These are phyloP conservation scores for Metarhizium rileyi DNA, from an alignment of 2,329 filamentous ascomycete species.

Conservation along the genomic window DNA sequence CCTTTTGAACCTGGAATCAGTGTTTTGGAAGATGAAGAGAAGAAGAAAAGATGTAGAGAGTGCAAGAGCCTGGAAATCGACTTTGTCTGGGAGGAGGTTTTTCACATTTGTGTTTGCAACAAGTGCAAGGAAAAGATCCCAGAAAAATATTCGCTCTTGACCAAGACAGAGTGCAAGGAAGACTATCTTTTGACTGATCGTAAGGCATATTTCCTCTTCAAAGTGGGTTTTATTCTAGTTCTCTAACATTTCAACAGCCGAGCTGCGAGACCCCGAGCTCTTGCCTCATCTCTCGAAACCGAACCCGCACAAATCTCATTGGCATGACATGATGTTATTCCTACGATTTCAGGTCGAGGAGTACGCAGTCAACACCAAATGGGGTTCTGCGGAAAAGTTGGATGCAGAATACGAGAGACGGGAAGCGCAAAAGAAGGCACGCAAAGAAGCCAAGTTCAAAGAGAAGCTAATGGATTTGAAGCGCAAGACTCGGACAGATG, in stretches of 20 bases:
- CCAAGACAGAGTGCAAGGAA: conserved; percentile 91
- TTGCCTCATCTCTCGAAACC: conserved; percentile 81
- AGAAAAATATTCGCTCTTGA: conserved; percentile 89
- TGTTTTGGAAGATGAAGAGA: conserved; percentile 52
- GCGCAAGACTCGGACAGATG: conserved; percentile 85
- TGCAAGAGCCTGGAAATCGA: conserved; percentile 82
- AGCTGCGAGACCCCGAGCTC: conserved; percentile 79
- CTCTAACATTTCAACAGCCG: conserved; percentile 42
- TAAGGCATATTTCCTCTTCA: conserved; percentile 32
- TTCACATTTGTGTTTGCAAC: conserved; percentile 65
- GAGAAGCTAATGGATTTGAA: conserved; percentile 83
- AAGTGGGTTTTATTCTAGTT: not conserved
- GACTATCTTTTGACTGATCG: conserved; percentile 92
- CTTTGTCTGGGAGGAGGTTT: conserved; percentile 86
- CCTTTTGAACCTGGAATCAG: conserved; percentile 87
- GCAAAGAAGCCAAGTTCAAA: conserved; percentile 88
- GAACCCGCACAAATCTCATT: conserved; percentile 91
- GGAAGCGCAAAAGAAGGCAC: conserved; percentile 67
- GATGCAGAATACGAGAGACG: conserved; percentile 82
- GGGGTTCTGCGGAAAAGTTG: conserved; percentile 76
- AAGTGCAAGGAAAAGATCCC: conserved; percentile 81
- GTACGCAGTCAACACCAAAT: conserved; percentile 82
- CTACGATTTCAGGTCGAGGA: conserved; percentile 89
- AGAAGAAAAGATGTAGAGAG: conserved; percentile 70
- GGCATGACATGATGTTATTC: conserved; percentile 99